A percentile compares a stretch with the other conserved stretches of the same genome.
phyloP scores from a whole-genome alignment of 148 eudicot genomes.

The Cornus kousa region DNA sequence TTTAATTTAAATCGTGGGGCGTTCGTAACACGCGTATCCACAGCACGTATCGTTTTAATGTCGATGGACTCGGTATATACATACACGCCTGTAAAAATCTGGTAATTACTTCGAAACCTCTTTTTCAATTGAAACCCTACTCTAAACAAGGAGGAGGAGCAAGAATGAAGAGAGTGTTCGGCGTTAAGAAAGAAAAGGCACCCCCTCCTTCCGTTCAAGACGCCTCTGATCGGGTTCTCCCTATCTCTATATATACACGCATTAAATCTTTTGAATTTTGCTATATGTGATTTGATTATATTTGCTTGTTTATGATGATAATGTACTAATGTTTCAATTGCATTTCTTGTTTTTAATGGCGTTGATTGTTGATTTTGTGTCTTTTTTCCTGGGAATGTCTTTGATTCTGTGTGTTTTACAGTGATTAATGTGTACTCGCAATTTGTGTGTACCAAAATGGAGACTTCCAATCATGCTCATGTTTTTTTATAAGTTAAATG shows the following conservation, averaged over 20 bases:
- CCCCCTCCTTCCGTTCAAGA: slow-evolving; percentile 83
- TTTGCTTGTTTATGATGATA: neutral
- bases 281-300: neutral
- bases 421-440: too few species aligned
- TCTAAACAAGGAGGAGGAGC: neutral
- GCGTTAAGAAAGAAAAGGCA: slow-evolving; percentile 70
- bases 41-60: too few species aligned
- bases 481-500: too few species aligned
- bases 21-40: too few species aligned
- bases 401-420: neutral
- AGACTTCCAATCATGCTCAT: too few species aligned
- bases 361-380: too few species aligned
- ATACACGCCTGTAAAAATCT: neutral
- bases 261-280: neutral
- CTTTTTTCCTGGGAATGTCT: neutral
- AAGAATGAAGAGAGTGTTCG: slow-evolving; percentile 73
- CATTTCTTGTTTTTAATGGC: neutral
- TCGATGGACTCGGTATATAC: too few species aligned
- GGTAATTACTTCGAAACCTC: too few species aligned
- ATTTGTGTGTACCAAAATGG: too few species aligned
- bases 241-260: neutral
- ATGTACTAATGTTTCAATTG: neutral
- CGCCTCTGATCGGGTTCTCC: slow-evolving; percentile 67
- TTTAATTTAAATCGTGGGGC: too few species aligned
- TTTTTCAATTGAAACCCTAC: neutral